Conservation (phyloP, 2,329 filamentous ascomycete genomes). For the Mycosphaerella arachidis region DNA sequence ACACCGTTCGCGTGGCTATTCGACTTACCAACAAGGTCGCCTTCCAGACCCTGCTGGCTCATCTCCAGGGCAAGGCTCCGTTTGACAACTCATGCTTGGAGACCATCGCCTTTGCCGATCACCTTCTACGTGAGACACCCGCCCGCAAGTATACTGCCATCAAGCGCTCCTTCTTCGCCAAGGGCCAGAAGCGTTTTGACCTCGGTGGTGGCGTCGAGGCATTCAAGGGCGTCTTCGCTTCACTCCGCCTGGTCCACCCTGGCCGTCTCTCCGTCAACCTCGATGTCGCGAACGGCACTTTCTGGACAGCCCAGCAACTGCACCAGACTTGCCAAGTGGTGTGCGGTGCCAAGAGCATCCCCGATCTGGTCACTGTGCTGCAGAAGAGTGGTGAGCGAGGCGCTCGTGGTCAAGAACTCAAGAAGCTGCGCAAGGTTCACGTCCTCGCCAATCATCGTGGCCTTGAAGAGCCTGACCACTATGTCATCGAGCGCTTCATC, state of each 20-base stretch:
- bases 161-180: conserved; percentile 77
- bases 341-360: conserved; percentile 22
- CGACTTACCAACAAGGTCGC: conserved; percentile 63
- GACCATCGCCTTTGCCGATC: conserved; percentile 85
- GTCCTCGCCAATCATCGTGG: conserved; percentile 40
- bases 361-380: conserved; percentile 26
- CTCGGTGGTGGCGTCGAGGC: conserved; percentile 69
- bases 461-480: conserved; percentile 36
- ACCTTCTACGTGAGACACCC: conserved; percentile 77
- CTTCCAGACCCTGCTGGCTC: conserved; percentile 61
- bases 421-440: conserved; percentile 39
- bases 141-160: conserved; percentile 63
- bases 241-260: conserved; percentile 67
- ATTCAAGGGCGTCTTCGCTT: conserved; percentile 84
- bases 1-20: conserved; percentile 59
- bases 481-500: conserved; percentile 49
- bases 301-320: conserved; percentile 59
- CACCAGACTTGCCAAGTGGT: conserved; percentile 34
- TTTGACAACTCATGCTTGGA: conserved; percentile 69
- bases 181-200: conserved; percentile 43
- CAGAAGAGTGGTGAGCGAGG: conserved; percentile 16
- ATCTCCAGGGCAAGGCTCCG: conserved; percentile 56
- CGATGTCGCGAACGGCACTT: conserved; percentile 86
- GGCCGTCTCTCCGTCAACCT: conserved; percentile 69
- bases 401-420: conserved; percentile 33